These are phyloP conservation scores for Fusarium annulatum DNA, from an alignment of 2,329 filamentous ascomycete species.

Conservation along the genomic window DNA sequence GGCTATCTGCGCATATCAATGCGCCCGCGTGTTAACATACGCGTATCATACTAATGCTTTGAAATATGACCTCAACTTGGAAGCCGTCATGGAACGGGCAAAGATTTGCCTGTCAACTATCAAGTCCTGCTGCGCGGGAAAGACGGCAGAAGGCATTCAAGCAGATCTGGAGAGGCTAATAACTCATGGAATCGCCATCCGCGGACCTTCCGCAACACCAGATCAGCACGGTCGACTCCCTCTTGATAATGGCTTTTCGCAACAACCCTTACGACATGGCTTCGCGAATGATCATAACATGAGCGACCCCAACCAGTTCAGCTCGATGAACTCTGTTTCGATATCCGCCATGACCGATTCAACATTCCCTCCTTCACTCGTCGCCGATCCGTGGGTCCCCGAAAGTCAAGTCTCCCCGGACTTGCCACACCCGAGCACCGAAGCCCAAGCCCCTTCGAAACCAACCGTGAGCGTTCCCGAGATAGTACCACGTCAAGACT, in stretches of 20 bases:
- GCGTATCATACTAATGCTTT: conserved; percentile 58
- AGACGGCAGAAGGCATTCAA: conserved; percentile 60
- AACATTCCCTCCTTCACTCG: conserved; percentile 47
- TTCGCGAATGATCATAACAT: conserved; percentile 46
- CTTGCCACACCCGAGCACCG: conserved; percentile 32
- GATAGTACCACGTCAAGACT: conserved; percentile 41
- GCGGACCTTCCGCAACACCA: conserved; percentile 35
- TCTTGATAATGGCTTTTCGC: conserved; percentile 38
- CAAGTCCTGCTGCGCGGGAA: conserved; percentile 62
- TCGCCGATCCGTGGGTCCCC: conserved; percentile 46
- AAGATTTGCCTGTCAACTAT: conserved; percentile 63
- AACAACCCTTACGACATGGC: conserved; percentile 39
- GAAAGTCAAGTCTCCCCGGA: conserved; percentile 46
- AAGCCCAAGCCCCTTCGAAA: conserved; percentile 29
- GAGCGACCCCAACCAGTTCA: conserved; percentile 37
- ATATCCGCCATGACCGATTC: conserved; percentile 45
- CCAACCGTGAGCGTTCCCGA: conserved; percentile 31
- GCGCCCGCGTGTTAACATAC: conserved; percentile 64
- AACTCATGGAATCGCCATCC: conserved; percentile 53
- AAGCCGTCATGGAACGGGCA: conserved; percentile 61
- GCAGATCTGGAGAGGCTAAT: conserved; percentile 65
- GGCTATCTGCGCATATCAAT: conserved; percentile 66
- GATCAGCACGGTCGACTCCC: conserved; percentile 29
- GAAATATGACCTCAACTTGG: conserved; percentile 57
- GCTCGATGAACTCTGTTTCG: conserved; percentile 21